Conservation (phyloP, 306 rosid genomes). For the Cicer judaicum region DNA sequence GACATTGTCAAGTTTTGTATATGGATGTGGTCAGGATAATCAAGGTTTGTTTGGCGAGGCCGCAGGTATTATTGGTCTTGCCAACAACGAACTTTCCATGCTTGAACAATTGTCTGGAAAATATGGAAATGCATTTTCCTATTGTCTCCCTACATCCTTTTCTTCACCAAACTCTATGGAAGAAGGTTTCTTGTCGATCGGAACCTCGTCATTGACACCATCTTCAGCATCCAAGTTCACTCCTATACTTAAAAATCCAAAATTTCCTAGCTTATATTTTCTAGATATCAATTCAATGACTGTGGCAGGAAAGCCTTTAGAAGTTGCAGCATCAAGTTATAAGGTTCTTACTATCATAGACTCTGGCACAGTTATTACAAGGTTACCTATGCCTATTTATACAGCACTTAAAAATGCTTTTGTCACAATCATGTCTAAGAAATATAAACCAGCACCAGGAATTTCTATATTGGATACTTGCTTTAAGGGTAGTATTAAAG, state of each 20-base stretch:
- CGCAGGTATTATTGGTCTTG: constrained; percentile 63
- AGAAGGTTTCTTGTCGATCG: constrained; percentile 63
- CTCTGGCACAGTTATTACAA: constrained; percentile 73
- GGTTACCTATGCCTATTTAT: constrained; percentile 59
- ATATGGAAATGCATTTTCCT: constrained; percentile 64
- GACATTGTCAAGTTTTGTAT: constrained; percentile 49
- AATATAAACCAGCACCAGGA: constrained; percentile 47
- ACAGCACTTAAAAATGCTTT: constrained; percentile 49
- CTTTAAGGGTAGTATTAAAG: constrained; percentile 50
- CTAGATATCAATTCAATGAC: constrained; percentile 48
- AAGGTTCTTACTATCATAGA: constrained; percentile 66
- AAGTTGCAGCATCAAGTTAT: constrained; percentile 53
- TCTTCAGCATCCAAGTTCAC: constrained; percentile 57
- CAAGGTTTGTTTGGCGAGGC: constrained; percentile 62
- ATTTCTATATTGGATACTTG: constrained; percentile 60
- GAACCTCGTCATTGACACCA: constrained; percentile 50
- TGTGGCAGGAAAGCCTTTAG: constrained; percentile 57
- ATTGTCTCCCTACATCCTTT: constrained; percentile 67
- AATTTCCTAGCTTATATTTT: constrained; percentile 52
- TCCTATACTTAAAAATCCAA: constrained; percentile 50
- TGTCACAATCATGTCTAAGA: constrained; percentile 52
- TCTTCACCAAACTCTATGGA: constrained; percentile 39
- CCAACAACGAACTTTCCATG: constrained; percentile 55
- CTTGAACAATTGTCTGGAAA: constrained; percentile 52
- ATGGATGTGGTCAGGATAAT: constrained; percentile 70